These are phyloP conservation scores for Botrytis aclada DNA, from an alignment of 2,329 filamentous ascomycete species.

Conservation along the genomic window DNA sequence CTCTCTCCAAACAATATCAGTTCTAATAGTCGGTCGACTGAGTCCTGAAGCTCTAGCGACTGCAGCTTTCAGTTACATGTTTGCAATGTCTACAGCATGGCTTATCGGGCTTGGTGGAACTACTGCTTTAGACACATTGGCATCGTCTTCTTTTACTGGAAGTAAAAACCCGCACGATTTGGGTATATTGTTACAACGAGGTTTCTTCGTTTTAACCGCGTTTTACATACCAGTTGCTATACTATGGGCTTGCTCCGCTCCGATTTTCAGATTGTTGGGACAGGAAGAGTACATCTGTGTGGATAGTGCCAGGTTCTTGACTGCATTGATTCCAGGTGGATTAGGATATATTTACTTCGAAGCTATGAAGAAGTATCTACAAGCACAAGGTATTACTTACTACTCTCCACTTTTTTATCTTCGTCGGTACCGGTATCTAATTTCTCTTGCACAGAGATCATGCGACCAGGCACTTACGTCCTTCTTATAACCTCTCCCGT, in stretches of 20 bases:
- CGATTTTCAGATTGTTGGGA: constrained; percentile 69
- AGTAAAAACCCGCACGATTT: constrained; percentile 75
- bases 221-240: constrained; percentile 73
- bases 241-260: constrained; percentile 73
- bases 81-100: constrained; percentile 86
- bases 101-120: constrained; percentile 81
- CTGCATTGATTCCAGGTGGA: constrained; percentile 72
- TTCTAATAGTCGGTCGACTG: constrained; percentile 75
- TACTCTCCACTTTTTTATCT: constrained; percentile 52
- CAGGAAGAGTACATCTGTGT: constrained; percentile 75
- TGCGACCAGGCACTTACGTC: constrained; percentile 77
- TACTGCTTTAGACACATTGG: constrained; percentile 81
- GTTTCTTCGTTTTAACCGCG: constrained; percentile 65
- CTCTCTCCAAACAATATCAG: constrained; percentile 77
- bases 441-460: constrained; percentile 49
- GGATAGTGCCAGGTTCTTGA: constrained; percentile 71
- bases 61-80: constrained; percentile 89
- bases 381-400: constrained; percentile 68
- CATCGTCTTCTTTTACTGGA: constrained; percentile 78
- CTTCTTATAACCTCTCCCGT: constrained; percentile 78
- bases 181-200: constrained; percentile 73
- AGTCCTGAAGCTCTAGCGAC: constrained; percentile 78
- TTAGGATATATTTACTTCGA: constrained; percentile 88
- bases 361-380: constrained; percentile 79
- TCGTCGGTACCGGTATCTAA: background rate